phyloP scores from a whole-genome alignment of 2,329 filamentous ascomycete genomes.

The Hymenoscyphus albidus region DNA sequence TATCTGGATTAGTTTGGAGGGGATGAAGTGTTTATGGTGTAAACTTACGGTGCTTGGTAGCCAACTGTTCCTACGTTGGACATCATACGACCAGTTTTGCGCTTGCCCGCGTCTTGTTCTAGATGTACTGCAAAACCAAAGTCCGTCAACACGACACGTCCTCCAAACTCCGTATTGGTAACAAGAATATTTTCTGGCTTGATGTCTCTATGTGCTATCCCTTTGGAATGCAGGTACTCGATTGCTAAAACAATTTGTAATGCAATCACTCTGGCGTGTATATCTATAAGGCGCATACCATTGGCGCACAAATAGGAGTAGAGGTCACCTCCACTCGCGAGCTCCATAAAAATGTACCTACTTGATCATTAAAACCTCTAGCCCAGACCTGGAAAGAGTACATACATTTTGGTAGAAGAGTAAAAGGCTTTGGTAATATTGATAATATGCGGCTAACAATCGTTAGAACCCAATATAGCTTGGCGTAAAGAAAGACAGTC shows the following conservation, averaged over 20 bases:
- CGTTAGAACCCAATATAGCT: not conserved
- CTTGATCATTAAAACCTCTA: not conserved
- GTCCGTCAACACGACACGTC: constrained; percentile 33
- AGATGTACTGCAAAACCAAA: constrained; percentile 32
- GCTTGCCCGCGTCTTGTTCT: constrained; percentile 7
- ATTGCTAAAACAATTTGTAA: constrained; percentile 33
- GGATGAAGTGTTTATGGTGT: constrained; percentile 9
- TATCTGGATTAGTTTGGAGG: constrained; percentile 24
- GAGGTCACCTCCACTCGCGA: constrained; percentile 46
- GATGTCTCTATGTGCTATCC: constrained; percentile 33
- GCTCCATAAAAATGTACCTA: constrained; percentile 54
- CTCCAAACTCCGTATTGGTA: constrained; percentile 29
- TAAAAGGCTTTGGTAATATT: constrained; percentile 49
- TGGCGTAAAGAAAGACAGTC: not conserved
- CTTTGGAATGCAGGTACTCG: constrained; percentile 30
- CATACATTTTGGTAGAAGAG: constrained; percentile 46
- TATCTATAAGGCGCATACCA: constrained; percentile 25
- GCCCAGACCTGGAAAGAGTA: constrained; percentile 8
- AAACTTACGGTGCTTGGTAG: constrained; percentile 34
- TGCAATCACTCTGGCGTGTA: constrained; percentile 29
- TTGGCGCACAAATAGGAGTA: constrained; percentile 31
- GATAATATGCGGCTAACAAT: constrained; percentile 50
- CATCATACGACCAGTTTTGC: constrained; percentile 24
- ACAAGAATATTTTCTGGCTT: constrained; percentile 35
- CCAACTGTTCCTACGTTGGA: constrained; percentile 33